Evolutionary conservation across 257 asterid species (phyloP), one percentile per base, ranked within the genome.

Genomic region (Lithospermum erythrorhizon): DNA sequence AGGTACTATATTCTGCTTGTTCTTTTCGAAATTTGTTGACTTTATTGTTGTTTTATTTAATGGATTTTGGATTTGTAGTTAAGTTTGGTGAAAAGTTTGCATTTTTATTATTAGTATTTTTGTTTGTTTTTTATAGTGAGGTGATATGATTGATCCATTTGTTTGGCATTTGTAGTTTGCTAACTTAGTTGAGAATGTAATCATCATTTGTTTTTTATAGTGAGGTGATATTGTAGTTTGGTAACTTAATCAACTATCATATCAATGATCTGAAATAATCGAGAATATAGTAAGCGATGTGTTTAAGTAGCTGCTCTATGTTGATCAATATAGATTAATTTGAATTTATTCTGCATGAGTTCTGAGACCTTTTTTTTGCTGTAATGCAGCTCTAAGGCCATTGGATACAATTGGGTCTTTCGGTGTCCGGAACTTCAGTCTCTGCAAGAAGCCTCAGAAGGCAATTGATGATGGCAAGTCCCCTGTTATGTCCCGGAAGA

Each of bases 341-440:
- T 27, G 32, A 27, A 27, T 27, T 27, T 57, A 54, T 67, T 21
- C 70, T 21, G 54, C 37, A 48, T 48, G 16, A 53, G 20, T 45
- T 27, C 27, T 61, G 54, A 27, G 45, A 16, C 51, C 1, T 57
- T 57, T 47, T n/a, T 15, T 16, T 24, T 59, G 16, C 14, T 61
- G 29, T 56, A 48, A 60, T 77, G 59, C 73, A 90, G 98, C 90
- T 68, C 75, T 88, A 74, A 71, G 74, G 58, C 86, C 95, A 51
- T 88, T 95, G 98, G 95, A 84, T 64, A 75, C 89, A 3, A 91
- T 91, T 30, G 98, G 96, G 4, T 82, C 98, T 3, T 62, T 70
- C 1, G 98, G 98, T 22, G 77, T 82, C 4, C 83, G 98, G 6
- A 91, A 82, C 22, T 91, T 91, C 68, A 65, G 84, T 87, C 80